Conservation (phyloP, 1,284 basidiomycete genomes). For the Irpex sp. region DNA sequence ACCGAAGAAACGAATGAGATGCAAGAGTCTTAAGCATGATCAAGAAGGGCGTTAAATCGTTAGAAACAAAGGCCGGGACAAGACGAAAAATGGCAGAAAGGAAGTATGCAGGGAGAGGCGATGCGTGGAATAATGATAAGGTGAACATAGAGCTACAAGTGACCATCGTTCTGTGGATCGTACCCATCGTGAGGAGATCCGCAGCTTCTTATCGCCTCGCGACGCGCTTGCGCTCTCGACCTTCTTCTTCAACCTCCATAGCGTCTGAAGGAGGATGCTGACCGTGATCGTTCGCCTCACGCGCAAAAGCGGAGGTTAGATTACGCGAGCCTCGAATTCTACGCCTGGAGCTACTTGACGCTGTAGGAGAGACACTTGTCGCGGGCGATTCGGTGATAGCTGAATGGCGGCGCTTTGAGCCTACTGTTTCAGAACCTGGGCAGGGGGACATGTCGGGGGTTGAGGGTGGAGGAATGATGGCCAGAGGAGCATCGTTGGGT, state of each 20-base stretch:
- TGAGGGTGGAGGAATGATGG: slow-evolving; percentile 12
- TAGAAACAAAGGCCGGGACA: background rate
- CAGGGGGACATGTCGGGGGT: background rate
- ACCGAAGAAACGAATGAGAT: background rate
- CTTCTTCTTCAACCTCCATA: slow-evolving; percentile 38
- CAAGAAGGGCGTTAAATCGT: background rate
- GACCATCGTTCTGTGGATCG: background rate
- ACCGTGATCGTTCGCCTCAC: slow-evolving; percentile 18
- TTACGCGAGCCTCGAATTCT: slow-evolving; percentile 13
- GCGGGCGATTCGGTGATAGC: slow-evolving; percentile 5
- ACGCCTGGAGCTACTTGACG: background rate
- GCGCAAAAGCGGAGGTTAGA: slow-evolving; percentile 5
- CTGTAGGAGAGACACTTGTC: background rate
- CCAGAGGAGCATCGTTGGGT: slow-evolving; percentile 24
- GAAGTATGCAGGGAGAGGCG: background rate
- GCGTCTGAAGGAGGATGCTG: slow-evolving; percentile 18
- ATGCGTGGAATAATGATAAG: background rate
- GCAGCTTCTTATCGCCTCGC: slow-evolving; percentile 26
- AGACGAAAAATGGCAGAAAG: background rate
- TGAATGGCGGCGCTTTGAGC: slow-evolving; percentile 7
- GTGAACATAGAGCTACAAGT: background rate
- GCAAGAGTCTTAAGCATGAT: background rate
- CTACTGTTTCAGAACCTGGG: background rate
- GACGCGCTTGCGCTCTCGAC: slow-evolving; percentile 35
- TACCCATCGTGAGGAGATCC: background rate